Percentiles rank a stretch among this genome's conserved stretches.
Conservation (phyloP, 192 early-diverging fungal species). For the Coemansia sp. region DNA sequence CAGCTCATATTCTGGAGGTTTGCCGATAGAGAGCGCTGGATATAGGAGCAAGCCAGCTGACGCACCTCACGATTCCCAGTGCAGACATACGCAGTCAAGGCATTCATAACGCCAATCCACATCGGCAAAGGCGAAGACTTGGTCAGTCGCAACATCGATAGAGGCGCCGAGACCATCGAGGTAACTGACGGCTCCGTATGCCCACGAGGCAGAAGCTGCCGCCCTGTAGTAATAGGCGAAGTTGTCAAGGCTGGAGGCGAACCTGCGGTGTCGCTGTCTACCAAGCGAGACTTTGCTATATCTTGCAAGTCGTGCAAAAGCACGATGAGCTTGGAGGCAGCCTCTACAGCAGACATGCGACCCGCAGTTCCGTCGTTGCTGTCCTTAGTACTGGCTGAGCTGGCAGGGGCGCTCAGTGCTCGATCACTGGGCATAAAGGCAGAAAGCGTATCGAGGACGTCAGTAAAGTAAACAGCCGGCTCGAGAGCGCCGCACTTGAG, state of each 20-base stretch:
- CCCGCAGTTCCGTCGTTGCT: background rate
- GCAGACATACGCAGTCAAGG: constrained; percentile 23
- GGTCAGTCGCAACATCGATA: constrained; percentile 23
- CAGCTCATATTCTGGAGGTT: constrained; percentile 49
- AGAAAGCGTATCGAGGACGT: constrained; percentile 33
- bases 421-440: constrained; percentile 44
- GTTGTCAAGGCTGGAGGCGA: constrained; percentile 7
- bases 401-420: constrained; percentile 11
- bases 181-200: constrained; percentile 36
- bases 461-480: constrained; percentile 26
- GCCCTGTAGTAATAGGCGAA: constrained; percentile 11
- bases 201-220: constrained; percentile 9
- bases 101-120: constrained; percentile 41
- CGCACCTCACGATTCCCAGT: constrained; percentile 69
- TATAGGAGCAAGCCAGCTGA: constrained; percentile 72
- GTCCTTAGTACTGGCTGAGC: background rate
- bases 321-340: constrained; percentile 31
- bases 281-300: constrained; percentile 19
- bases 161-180: constrained; percentile 31
- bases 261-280: background rate
- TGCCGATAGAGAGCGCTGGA: constrained; percentile 74
- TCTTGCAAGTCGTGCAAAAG: constrained; percentile 41
- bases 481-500: constrained; percentile 36
- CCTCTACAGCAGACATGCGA: constrained; percentile 24
- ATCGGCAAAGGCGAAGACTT: constrained; percentile 44